Percentiles rank a stretch among this genome's conserved stretches.
Conservation (phyloP, 2,329 filamentous ascomycete species). For the Phoma sp. region DNA sequence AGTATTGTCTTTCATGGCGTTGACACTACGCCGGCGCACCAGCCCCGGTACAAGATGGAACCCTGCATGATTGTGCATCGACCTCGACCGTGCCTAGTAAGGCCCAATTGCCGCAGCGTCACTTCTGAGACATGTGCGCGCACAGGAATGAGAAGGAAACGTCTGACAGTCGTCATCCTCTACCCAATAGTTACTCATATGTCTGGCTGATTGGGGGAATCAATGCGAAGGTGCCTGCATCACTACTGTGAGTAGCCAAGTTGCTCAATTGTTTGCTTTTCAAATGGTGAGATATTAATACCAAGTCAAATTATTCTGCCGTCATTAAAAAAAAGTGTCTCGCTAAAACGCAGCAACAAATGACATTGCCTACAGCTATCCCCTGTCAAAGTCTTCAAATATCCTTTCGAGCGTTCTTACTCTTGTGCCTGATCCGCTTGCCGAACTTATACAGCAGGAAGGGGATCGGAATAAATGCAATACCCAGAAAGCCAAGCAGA, state of each 20-base stretch:
- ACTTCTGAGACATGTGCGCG: not conserved
- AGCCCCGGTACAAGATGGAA: not conserved
- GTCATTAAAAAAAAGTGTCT: not conserved
- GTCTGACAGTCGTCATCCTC: no score
- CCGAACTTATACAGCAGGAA: conserved; percentile 53
- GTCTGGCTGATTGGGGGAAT: no score
- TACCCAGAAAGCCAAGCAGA: conserved; percentile 48
- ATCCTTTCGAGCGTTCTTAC: conserved; percentile 51
- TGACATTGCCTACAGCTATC: not conserved
- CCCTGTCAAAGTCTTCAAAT: conserved; percentile 25
- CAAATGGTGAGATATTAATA: no score
- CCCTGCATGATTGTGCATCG: not conserved
- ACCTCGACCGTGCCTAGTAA: not conserved
- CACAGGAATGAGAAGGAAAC: not conserved
- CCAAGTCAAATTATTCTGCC: conserved; percentile 13
- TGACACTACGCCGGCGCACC: not conserved
- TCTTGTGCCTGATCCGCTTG: conserved; percentile 49
- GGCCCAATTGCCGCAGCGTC: no score
- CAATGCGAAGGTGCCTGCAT: no score
- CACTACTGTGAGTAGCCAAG: no score
- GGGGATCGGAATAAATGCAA: conserved; percentile 55
- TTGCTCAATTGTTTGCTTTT: no score
- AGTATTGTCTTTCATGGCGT: not conserved
- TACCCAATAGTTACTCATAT: no score
- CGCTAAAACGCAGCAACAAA: conserved; percentile 3